Evolutionary conservation across 441 rosid species (phyloP), one percentile per base, ranked within the genome.

Genomic region (Brassica hybrid): DNA sequence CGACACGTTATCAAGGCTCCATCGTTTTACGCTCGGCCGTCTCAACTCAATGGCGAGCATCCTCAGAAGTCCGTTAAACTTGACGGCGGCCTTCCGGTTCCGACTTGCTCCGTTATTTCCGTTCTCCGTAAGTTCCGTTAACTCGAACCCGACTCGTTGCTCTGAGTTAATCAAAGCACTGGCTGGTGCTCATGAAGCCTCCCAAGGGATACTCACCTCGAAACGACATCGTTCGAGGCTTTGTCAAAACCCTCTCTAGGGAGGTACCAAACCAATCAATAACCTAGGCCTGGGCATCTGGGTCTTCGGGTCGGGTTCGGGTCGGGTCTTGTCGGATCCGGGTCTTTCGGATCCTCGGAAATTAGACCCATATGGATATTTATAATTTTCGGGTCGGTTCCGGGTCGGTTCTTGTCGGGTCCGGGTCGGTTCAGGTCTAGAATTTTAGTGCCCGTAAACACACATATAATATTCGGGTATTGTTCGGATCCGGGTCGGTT

Each of bases 111-210:
- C 59, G 23, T 7, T 56, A 2, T 10, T 11, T 21, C 52, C 71
- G 17, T 83, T 77, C 78, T 81, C 78, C 10, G 56, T 14, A 7
- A 78, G 12, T 43, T 78, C 74, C 1, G 50, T 11, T 60, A 75
- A 69, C 69, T 52, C 77, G 25, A 76, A 17, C 6, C 36, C 48
- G 69, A 67, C 65, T 71, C 76, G 76, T 48, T 48, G 38, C 69
- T 34, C 67, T 27, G 83, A 75, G 81, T 66, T 85, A 69, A 58
- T 17, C 52, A 74, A 64, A 30, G 58, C 86, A 81, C 81, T 85
- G 85, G 85, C 74, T 85, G 2, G 83, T 85, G 32, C 82, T 85
- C 13, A 82, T 78, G 86, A 85, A 78, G 21, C 70, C 84, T 75
- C 84, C 85, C 13, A 67, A 70, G 27, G 83, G 83, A 62, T 85